phyloP scores from a whole-genome alignment of 2,329 filamentous ascomycete species.

The Fusarium sterilihyphosum region DNA sequence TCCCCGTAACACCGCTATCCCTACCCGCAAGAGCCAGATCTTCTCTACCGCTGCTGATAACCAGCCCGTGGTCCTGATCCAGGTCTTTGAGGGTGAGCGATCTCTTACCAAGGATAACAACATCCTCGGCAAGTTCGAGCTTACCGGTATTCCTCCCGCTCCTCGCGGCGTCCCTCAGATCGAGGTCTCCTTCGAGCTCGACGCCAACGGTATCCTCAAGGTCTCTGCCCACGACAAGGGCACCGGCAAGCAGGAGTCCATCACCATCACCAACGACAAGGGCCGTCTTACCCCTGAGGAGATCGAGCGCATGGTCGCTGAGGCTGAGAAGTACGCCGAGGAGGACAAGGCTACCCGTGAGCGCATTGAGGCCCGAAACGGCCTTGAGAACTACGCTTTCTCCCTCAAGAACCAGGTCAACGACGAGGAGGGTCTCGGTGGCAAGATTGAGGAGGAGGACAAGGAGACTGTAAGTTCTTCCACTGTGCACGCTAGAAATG shows the following conservation, averaged over 20 bases:
- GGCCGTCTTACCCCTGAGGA: conserved; percentile 95
- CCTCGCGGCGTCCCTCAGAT: conserved; percentile 98
- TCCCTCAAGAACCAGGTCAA: conserved; percentile 99
- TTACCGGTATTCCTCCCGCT: conserved; percentile 93
- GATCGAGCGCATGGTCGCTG: conserved; percentile 98
- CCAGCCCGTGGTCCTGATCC: conserved; percentile 94
- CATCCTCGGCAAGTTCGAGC: conserved; percentile 96
- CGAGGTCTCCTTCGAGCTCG: conserved; percentile 96
- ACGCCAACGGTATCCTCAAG: conserved; percentile 98
- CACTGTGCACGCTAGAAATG: background rate
- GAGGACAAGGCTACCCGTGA: conserved; percentile 98
- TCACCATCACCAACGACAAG: conserved; percentile 99
- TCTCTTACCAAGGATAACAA: conserved; percentile 98
- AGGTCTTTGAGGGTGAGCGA: conserved; percentile 94
- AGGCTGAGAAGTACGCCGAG: conserved; percentile 98
- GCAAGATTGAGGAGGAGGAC: conserved; percentile 98
- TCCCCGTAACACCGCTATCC: conserved; percentile 92
- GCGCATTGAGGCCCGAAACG: conserved; percentile 96
- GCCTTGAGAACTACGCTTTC: conserved; percentile 99
- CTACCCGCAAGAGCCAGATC: conserved; percentile 96
- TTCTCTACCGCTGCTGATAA: conserved; percentile 98
- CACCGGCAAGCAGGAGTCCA: conserved; percentile 95
- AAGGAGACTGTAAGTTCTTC: conserved; percentile 84
- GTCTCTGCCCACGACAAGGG: conserved; percentile 97
- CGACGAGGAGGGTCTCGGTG: conserved; percentile 94